These are phyloP conservation scores for Chenopodium quinoa DNA, from an alignment of 148 eudicot species.

Conservation along the genomic window DNA sequence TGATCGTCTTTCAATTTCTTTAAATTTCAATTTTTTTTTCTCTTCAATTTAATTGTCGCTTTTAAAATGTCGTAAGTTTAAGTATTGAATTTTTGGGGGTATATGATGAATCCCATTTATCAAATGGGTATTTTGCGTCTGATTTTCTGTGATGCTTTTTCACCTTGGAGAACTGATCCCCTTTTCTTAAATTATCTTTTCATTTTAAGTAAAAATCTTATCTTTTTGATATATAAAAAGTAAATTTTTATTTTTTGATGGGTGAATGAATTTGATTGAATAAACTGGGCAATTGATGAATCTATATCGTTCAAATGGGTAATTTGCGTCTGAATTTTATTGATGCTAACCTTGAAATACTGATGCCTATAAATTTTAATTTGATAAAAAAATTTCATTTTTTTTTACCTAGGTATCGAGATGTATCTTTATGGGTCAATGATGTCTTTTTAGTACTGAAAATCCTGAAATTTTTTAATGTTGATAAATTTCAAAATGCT, in stretches of 20 bases:
- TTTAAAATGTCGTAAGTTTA: background rate
- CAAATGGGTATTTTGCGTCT: conserved; percentile 96
- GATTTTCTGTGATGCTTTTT: conserved; percentile 68
- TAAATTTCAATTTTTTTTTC: background rate
- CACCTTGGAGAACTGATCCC: conserved; percentile 98
- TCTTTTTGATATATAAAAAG: background rate
- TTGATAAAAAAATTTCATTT: no score
- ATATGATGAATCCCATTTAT: conserved; percentile 53
- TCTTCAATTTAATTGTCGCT: background rate
- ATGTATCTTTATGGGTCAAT: background rate
- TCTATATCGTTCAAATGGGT: conserved; percentile 13
- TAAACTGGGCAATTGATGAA: conserved; percentile 29
- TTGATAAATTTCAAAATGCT: conserved; percentile 1
- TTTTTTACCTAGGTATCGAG: background rate
- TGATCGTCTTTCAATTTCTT: conserved; percentile 42
- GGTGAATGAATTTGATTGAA: no score
- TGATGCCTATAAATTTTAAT: conserved; percentile 18
- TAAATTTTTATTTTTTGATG: background rate
- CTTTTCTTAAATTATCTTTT: background rate
- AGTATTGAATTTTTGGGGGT: conserved; percentile 25
- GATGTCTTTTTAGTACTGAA: conserved; percentile 13
- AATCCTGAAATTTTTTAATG: background rate
- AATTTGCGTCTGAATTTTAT: conserved; percentile 28
- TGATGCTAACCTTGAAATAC: conserved; percentile 39
- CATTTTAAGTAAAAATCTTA: background rate